These are phyloP conservation scores for Pyrenopolyporus hunteri DNA, from an alignment of 495 filamentous ascomycete genomes.

Conservation along the genomic window DNA sequence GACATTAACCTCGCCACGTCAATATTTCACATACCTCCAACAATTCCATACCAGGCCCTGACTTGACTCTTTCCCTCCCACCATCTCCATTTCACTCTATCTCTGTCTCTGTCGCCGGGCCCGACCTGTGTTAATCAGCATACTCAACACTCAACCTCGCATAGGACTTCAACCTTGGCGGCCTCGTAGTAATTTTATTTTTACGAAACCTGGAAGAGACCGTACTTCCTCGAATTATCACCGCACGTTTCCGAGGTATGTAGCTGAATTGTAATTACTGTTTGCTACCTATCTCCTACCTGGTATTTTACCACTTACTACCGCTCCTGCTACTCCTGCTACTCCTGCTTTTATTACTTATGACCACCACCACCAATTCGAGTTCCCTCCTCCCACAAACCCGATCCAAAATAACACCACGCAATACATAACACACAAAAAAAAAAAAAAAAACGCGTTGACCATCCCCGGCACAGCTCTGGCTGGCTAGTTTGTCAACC, in stretches of 20 bases:
- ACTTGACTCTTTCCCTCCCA: too few species aligned
- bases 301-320: background rate
- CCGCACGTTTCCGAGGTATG: background rate
- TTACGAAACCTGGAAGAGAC: too few species aligned
- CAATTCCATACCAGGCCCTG: too few species aligned
- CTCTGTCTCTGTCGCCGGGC: too few species aligned
- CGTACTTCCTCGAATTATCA: too few species aligned
- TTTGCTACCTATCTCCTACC: background rate
- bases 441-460: slow-evolving; percentile 32
- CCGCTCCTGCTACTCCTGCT: background rate
- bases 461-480: slow-evolving; percentile 25
- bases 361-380: background rate
- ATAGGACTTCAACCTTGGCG: too few species aligned
- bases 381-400: slow-evolving; percentile 8
- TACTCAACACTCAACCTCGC: too few species aligned
- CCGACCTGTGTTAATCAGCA: too few species aligned
- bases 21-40: too few species aligned
- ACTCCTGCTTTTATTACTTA: background rate
- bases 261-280: background rate
- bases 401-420: slow-evolving; percentile 13
- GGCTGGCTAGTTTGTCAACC: slow-evolving; percentile 9
- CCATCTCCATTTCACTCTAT: too few species aligned
- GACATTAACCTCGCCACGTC: too few species aligned
- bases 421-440: slow-evolving; percentile 11
- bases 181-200: too few species aligned